Base-by-base conservation (phyloP, 2,329 filamentous ascomycete genomes). In the Cladophialophora bantiana region DNA sequence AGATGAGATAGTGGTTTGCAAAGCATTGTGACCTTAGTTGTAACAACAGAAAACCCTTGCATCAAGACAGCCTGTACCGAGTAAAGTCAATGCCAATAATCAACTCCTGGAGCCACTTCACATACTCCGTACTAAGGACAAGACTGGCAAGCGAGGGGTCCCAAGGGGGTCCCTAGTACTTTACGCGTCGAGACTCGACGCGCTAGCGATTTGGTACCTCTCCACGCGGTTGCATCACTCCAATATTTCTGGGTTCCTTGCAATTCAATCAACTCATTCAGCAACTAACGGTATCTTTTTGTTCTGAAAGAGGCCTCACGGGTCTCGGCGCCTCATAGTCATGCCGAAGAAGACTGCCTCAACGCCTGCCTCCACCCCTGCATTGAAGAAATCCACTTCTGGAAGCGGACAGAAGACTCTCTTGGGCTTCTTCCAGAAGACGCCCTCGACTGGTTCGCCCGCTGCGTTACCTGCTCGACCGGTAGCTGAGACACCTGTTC, bases 361-460 rank as follows among this genome's bases (percentile, higher is more conserved):
- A 38, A 74, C 77, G 18, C 59, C 59, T 55, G 31, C 60, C 3
- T 61, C 65, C n/a, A 78, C 77, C 53, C 79, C 79, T 48, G 71
- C 75, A 20, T 71, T 81, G 64, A 81, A 81, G 71, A 77, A 77
- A 66, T 74, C 79, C 6, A 78, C 78, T 6, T 77, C 80, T 18
- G 79, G 76, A 63, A 77, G 88, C 74, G 88, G 86, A 74, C 89
- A 92, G 75, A 85, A 83, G 76, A 91, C 89, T 61, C 93, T 95
- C 67, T 82, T 93, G 40, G 90, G 90, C 52, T 95, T 95, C 84
- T 94, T 94, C 75, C 85, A 89, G 71, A 93, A 85, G 76, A 79
- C 84, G 68, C 70, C 70, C 5, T 66, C 70, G 48, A 67, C 63
- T 7, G 59, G 56, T 32, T 66, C 70, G 26, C 59, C 66, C n/a